Evolutionary conservation across 2,329 filamentous ascomycete genomes (phyloP).

Genomic region (Aureobasidium zeae): DNA sequence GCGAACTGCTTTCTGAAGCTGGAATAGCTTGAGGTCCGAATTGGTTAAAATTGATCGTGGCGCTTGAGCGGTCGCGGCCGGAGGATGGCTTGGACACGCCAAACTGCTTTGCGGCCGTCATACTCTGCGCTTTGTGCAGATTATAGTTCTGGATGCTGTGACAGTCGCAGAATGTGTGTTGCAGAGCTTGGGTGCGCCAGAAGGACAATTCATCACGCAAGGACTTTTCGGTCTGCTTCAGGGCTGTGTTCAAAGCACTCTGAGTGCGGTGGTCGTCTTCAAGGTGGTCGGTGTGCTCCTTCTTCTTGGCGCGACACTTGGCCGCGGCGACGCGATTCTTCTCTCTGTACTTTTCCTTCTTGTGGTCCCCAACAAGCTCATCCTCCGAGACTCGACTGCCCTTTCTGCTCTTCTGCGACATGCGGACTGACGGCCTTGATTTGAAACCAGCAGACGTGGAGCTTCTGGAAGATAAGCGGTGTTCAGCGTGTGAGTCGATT

Average conservation of each 20-base stretch:
- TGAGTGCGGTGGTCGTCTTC: slow-evolving; percentile 38
- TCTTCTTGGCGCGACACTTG: slow-evolving; percentile 64
- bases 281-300: slow-evolving; percentile 45
- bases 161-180: slow-evolving; percentile 28
- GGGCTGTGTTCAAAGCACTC: slow-evolving; percentile 25
- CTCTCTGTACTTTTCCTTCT: slow-evolving; percentile 53
- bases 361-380: slow-evolving; percentile 28
- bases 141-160: slow-evolving; percentile 27
- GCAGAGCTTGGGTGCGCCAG: slow-evolving; percentile 26
- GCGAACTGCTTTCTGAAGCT: too few relatives aligned
- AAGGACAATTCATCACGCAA: slow-evolving; percentile 27
- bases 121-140: slow-evolving; percentile 22
- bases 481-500: not conserved
- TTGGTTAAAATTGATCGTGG: too few relatives aligned
- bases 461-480: not conserved
- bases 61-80: too few relatives aligned
- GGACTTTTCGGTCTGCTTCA: slow-evolving; percentile 26
- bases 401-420: slow-evolving; percentile 6
- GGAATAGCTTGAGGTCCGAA: too few relatives aligned
- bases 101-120: too few relatives aligned
- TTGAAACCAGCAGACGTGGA: slow-evolving; percentile 1
- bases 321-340: slow-evolving; percentile 64
- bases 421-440: not conserved
- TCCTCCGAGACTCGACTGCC: slow-evolving; percentile 21
- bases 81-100: too few relatives aligned